A percentile compares a stretch with the other conserved stretches of the same genome.
Evolutionary conservation across 2,329 filamentous ascomycete genomes (phyloP).

Genomic region (Plenodomus biglobosus): DNA sequence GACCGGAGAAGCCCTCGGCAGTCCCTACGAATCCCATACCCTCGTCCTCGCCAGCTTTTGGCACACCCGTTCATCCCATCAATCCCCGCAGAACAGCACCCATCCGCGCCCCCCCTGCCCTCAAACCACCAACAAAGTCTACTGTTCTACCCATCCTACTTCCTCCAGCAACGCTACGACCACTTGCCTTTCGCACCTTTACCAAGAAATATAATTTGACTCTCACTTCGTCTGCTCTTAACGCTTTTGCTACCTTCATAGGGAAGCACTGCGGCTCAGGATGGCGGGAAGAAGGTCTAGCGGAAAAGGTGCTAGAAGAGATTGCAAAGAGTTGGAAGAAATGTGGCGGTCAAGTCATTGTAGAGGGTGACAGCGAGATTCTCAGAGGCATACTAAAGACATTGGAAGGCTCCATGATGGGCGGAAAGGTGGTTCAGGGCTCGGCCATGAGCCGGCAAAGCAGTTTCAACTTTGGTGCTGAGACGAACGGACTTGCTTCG

Average conservation of each 20-base stretch:
- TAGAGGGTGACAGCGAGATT: slow-evolving; percentile 71
- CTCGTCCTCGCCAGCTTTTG: slow-evolving; percentile 89
- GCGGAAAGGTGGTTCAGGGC: slow-evolving; percentile 67
- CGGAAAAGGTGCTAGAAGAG: slow-evolving; percentile 90
- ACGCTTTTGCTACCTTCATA: slow-evolving; percentile 83
- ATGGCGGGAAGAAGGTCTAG: slow-evolving; percentile 94
- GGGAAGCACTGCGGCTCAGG: slow-evolving; percentile 91
- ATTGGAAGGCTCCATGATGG: slow-evolving; percentile 84
- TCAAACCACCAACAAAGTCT: slow-evolving; percentile 55
- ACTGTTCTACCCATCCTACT: slow-evolving; percentile 85
- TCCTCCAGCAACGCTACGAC: slow-evolving; percentile 80
- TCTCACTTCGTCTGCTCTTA: slow-evolving; percentile 81
- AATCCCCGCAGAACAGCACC: slow-evolving; percentile 53
- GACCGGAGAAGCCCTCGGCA: slow-evolving; percentile 36
- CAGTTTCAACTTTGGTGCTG: slow-evolving; percentile 62
- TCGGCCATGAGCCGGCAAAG: slow-evolving; percentile 63
- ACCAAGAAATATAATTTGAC: slow-evolving; percentile 98
- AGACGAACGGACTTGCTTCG: slow-evolving; percentile 21
- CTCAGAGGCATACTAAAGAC: slow-evolving; percentile 81
- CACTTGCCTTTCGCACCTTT: slow-evolving; percentile 90
- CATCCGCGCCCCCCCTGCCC: slow-evolving; percentile 49
- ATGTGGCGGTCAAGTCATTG: slow-evolving; percentile 82
- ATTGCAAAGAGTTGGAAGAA: slow-evolving; percentile 91
- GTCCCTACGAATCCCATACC: slow-evolving; percentile 63
- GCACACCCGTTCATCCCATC: slow-evolving; percentile 79